A percentile compares a stretch with the other conserved stretches of the same genome.
phyloP scores from a whole-genome alignment of 1,284 basidiomycete species.

The Cryptococcus depauperatus region DNA sequence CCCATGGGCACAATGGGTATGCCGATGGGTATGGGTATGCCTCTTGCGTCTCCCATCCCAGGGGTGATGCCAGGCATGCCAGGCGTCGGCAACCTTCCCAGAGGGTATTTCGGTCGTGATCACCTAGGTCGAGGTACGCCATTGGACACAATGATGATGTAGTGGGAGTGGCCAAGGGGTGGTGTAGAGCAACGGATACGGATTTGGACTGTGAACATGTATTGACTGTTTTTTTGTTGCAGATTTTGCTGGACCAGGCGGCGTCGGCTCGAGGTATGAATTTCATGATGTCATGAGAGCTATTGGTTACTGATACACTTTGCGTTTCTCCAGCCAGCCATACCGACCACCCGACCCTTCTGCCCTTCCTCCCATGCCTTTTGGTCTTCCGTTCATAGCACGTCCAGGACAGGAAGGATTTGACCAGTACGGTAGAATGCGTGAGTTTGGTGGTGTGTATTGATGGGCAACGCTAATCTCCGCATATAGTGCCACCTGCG shows the following conservation, averaged over 20 bases:
- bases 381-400: constrained; percentile 34
- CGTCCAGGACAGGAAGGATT: constrained; percentile 38
- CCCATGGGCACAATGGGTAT: constrained; percentile 18
- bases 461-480: background rate
- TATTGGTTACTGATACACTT: background rate
- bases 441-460: constrained; percentile 15
- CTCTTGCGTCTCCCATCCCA: constrained; percentile 17
- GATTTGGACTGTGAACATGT: constrained; percentile 9
- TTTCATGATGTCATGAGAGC: background rate
- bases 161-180: constrained; percentile 2
- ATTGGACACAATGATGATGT: constrained; percentile 4
- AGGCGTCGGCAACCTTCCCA: constrained; percentile 29
- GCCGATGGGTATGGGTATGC: constrained; percentile 23
- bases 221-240: background rate
- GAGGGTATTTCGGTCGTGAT: constrained; percentile 31
- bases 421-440: constrained; percentile 33
- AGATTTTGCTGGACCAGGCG: constrained; percentile 39
- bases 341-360: constrained; percentile 39
- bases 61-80: constrained; percentile 34
- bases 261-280: constrained; percentile 29
- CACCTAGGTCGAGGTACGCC: constrained; percentile 32
- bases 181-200: background rate
- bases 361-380: constrained; percentile 32
- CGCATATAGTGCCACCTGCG: constrained; percentile 25
- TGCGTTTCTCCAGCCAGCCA: constrained; percentile 20